Evolutionary conservation across 345 rosid species (phyloP), one percentile per base, ranked within the genome.

Genomic region (Sisymbrium altissimum): DNA sequence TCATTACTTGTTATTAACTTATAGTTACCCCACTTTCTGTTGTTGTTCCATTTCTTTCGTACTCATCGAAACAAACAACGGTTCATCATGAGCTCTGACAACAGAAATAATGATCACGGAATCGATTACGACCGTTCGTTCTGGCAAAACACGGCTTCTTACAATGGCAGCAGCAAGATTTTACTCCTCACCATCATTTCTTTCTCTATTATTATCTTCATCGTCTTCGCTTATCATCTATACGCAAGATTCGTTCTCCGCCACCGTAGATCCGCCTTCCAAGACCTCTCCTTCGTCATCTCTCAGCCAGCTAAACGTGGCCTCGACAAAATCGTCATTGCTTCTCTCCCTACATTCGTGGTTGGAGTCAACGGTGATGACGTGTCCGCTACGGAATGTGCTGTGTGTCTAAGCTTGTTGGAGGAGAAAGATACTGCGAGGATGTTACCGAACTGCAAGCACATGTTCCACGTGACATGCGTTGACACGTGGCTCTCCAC

Each of bases 361-460:
- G 83, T 80, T 79, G 63, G 52, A 12, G 64, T 18, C 48, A 74
- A 63, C 19, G 33, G 7, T 53, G 44, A 43, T 32, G 35, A 63
- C 46, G 35, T 64, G 45, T 33, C 54, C 5, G 61, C 52, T 9
- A 36, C 8, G 1, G 93, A 93, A 77, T 90, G 98, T 41, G 14
- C 89, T 9, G 92, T 93, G 44, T 93, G 97, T 74, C 70, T 90
- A 71, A 87, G 88, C 78, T 13, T 66, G 54, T 78, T 93, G 5
- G 89, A 87, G 48, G 90, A 87, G 36, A 81, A 85, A 65, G 96
- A 90, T 50, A 84, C 73, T 50, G 96, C 72, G 0, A 83, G 88
- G 75, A 33, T 80, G 58, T 69, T 93, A 33, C 98, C 98, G 1
- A 89, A 87, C 25, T 93, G 96, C 64, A 84, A 82, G 46, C 98